These are phyloP conservation scores for Pythium folliculosum DNA, from an alignment of 352 stramenopile genomes.

Conservation along the genomic window DNA sequence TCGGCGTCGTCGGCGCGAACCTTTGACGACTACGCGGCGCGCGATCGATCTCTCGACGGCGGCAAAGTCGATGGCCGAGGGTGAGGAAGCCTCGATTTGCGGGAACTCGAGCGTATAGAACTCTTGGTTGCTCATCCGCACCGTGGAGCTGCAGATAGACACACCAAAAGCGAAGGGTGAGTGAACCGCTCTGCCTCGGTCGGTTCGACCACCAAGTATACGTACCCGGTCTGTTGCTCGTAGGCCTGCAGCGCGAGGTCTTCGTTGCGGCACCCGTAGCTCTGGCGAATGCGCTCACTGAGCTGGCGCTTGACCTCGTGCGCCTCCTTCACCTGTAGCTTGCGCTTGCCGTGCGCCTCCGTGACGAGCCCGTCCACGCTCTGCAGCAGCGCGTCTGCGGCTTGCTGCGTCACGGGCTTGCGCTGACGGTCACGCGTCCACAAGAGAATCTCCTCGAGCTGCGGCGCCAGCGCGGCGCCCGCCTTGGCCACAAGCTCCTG, in stretches of 20 bases:
- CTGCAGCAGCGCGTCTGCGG: conserved; percentile 38
- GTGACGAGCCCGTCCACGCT: conserved; percentile 47
- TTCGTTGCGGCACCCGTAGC: conserved; percentile 72
- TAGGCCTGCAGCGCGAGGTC: conserved; percentile 61
- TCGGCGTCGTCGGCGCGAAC: not conserved
- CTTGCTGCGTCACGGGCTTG: conserved; percentile 30
- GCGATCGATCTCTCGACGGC: conserved; percentile 27
- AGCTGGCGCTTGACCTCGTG: conserved; percentile 44
- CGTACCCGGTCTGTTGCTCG: conserved; percentile 55
- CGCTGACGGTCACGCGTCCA: conserved; percentile 44
- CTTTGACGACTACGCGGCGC: not conserved
- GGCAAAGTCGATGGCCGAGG: not conserved
- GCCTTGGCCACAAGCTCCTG: conserved; percentile 53
- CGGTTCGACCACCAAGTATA: not conserved
- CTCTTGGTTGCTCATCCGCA: conserved; percentile 69
- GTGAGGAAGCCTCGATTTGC: conserved; percentile 5
- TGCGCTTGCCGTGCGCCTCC: conserved; percentile 43
- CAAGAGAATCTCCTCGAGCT: conserved; percentile 49
- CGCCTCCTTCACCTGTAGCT: conserved; percentile 42
- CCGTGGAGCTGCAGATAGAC: conserved; percentile 23
- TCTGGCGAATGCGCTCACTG: conserved; percentile 61
- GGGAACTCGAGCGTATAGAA: conserved; percentile 74
- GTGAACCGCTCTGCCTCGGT: too few relatives aligned
- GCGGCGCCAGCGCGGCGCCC: conserved; percentile 32
- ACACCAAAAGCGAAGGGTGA: not conserved